Base-by-base conservation (phyloP, 768 basidiomycete species). In the Glaciozyma antarctica region DNA sequence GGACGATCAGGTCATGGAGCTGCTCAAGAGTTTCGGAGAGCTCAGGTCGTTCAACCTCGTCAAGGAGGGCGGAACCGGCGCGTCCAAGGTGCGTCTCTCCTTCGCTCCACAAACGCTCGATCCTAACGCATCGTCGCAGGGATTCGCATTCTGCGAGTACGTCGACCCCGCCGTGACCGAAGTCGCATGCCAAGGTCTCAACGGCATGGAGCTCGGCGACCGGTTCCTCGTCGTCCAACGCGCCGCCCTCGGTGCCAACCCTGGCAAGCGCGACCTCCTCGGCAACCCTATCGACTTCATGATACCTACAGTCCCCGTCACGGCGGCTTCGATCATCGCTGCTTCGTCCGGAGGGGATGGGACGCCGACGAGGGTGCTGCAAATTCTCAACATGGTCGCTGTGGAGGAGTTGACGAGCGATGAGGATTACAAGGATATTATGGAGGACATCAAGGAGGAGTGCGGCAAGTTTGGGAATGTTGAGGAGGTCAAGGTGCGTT, bases 71-170 rank as follows among this genome's bases (percentile, higher is more conserved):
- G 86, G 85, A 51, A 90, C 86, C 64, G 90, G 88, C 57, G 78
- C 84, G 38, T 94, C 90, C 12, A 97, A 97, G 82, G 93, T 88
- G 66, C 57, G 78, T 69, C 3, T 1, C 45, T 28, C 24, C 26
- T 8, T 59, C 53, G 51, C 22, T 24, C 51, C 38, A 17, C 21
- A 52, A 52, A 26, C 47, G 32, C 49, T 57, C 16, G 19, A 41
- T 21, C 15, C n/a, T 34, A 24, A 7, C 24, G 2, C 26, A 41
- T n/a, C 54, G 32, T 17, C 9, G 5, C 73, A 97, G 94, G 95
- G 95, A 73, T 99, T 95, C 77, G 95, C 95, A 5, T 98, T 99
- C 81, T 94, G 92, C 79, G 95, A 99, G 81, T 99, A 98, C 77
- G 86, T 88, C 67, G 95, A 99, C 75, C 79, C 84, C 21, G 77